A percentile compares a stretch with the other conserved stretches of the same genome.
Conservation (phyloP, 352 stramenopile genomes). For the Globisporangium middletonii region DNA sequence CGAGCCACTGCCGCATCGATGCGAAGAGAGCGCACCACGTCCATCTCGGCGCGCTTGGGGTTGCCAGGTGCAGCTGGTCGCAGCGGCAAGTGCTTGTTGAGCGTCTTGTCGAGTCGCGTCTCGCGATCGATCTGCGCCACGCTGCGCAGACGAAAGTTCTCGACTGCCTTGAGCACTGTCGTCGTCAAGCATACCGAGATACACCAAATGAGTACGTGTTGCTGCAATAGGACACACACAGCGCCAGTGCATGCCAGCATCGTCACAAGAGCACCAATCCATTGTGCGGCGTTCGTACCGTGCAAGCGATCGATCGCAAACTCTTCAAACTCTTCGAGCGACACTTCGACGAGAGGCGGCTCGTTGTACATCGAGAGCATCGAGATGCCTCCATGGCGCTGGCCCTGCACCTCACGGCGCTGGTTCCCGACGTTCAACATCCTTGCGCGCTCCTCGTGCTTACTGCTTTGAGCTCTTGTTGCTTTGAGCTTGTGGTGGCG, state of each 20-base stretch:
- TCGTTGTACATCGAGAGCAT: constrained; percentile 94
- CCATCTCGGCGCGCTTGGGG: constrained; percentile 48
- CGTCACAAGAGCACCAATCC: not conserved
- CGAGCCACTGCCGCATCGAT: not conserved
- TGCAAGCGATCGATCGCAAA: constrained; percentile 96
- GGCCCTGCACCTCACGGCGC: constrained; percentile 39
- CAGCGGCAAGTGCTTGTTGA: constrained; percentile 83
- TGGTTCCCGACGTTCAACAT: constrained; percentile 87
- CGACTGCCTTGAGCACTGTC: constrained; percentile 72
- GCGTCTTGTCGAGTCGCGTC: constrained; percentile 70
- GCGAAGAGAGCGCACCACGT: constrained; percentile 24
- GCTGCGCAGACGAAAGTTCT: constrained; percentile 80
- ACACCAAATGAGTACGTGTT: not conserved
- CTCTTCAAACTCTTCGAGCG: constrained; percentile 97
- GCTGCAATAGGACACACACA: not conserved
- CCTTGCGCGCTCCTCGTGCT: constrained; percentile 1
- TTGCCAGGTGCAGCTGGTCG: constrained; percentile 28
- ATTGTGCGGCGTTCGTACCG: constrained; percentile 17
- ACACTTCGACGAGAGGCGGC: constrained; percentile 92
- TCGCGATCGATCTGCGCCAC: constrained; percentile 69
- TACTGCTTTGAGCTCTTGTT: not conserved
- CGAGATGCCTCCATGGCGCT: constrained; percentile 34
- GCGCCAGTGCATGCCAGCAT: not conserved
- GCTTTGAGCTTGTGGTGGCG: constrained; percentile 2
- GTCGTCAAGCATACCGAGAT: not conserved